Evolutionary conservation across 2,329 filamentous ascomycete species (phyloP).

Genomic region (Aaosphaeria pasadenensis): DNA sequence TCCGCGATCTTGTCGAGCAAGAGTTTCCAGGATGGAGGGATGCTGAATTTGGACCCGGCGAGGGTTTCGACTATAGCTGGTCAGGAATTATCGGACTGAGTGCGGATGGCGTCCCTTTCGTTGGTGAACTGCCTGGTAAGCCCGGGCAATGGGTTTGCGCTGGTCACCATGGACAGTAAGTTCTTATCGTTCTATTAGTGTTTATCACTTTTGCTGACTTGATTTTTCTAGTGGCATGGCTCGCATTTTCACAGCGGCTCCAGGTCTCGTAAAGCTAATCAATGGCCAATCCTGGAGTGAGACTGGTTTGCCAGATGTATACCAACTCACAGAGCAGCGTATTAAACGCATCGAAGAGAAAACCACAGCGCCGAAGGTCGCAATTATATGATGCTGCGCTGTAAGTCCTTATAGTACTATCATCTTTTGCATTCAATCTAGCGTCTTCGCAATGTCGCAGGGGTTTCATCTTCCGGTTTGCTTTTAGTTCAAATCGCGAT

Average conservation of each 20-base stretch:
- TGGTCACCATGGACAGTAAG: constrained; percentile 27
- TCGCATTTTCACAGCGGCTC: constrained; percentile 25
- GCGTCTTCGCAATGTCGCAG: too few relatives aligned
- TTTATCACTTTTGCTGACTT: constrained; percentile 1
- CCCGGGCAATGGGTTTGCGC: constrained; percentile 24
- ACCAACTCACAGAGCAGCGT: constrained; percentile 15
- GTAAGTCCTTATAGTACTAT: not conserved
- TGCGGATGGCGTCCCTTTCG: constrained; percentile 22
- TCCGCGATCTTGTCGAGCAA: constrained; percentile 19
- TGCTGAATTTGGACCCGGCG: constrained; percentile 22
- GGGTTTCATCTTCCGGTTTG: too few relatives aligned
- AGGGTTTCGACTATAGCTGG: constrained; percentile 29
- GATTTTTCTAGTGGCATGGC: constrained; percentile 18
- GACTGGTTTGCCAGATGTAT: constrained; percentile 20
- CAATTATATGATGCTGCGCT: constrained; percentile 2
- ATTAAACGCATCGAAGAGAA: constrained; percentile 3
- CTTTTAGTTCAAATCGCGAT: too few relatives aligned
- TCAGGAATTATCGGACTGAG: constrained; percentile 25
- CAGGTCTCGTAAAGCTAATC: constrained; percentile 21
- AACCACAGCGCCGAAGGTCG: constrained; percentile 2
- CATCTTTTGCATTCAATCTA: too few relatives aligned
- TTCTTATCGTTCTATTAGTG: not conserved
- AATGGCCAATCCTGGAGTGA: constrained; percentile 14
- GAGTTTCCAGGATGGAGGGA: constrained; percentile 24
- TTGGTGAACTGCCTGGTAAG: constrained; percentile 20